Percentiles rank a stretch among this genome's conserved stretches.
These are phyloP conservation scores for Phoma sp. DNA, from an alignment of 2,329 filamentous ascomycete species.

Conservation along the genomic window DNA sequence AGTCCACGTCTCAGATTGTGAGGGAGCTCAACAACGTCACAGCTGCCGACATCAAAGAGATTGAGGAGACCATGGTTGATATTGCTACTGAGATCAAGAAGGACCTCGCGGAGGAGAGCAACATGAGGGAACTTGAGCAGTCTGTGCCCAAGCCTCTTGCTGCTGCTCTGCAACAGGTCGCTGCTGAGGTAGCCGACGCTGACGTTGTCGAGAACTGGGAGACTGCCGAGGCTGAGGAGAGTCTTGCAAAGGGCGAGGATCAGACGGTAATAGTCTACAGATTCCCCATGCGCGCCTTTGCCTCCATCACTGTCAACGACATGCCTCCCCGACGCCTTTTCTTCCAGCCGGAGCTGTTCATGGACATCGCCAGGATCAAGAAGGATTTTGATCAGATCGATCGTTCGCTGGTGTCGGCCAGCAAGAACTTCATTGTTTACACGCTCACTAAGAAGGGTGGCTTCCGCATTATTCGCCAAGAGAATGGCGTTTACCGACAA, in stretches of 20 bases:
- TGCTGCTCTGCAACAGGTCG: conserved; percentile 63
- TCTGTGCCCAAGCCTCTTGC: conserved; percentile 60
- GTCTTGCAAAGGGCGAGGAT: conserved; percentile 70
- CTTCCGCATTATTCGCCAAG: conserved; percentile 90
- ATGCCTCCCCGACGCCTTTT: conserved; percentile 63
- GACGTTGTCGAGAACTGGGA: conserved; percentile 87
- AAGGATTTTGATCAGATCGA: conserved; percentile 99
- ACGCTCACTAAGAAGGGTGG: conserved; percentile 93
- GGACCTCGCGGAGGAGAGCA: conserved; percentile 61
- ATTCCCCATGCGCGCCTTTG: conserved; percentile 96
- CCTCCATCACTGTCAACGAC: conserved; percentile 76
- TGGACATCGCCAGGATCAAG: conserved; percentile 93
- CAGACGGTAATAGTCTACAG: conserved; percentile 83
- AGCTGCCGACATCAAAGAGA: conserved; percentile 60
- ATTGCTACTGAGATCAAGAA: conserved; percentile 52
- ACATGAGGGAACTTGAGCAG: conserved; percentile 59
- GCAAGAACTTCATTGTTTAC: conserved; percentile 90
- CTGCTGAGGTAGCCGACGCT: conserved; percentile 61
- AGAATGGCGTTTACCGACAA: conserved; percentile 89
- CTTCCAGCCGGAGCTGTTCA: conserved; percentile 80
- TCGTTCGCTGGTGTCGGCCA: conserved; percentile 87
- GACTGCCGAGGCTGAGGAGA: conserved; percentile 77
- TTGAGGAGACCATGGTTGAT: conserved; percentile 61
- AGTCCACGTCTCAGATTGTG: conserved; percentile 53
- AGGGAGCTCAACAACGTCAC: conserved; percentile 46